Conservation (phyloP, 2,329 filamentous ascomycete genomes). For the Cordyceps militaris region DNA sequence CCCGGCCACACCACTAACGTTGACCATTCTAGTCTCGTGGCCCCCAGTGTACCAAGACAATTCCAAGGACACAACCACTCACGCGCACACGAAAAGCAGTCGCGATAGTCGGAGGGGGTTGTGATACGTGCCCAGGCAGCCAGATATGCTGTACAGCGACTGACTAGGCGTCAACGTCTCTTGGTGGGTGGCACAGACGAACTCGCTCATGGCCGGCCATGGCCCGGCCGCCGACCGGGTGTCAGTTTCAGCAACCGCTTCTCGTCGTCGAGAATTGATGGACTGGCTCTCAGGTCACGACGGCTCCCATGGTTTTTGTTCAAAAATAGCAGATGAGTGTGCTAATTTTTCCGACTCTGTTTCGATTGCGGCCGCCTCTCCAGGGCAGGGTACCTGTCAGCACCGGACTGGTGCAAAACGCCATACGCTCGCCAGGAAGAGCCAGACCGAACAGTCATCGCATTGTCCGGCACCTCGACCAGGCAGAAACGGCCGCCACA, state of each 20-base stretch:
- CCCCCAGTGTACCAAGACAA: too few relatives aligned
- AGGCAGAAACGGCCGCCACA: constrained; percentile 6
- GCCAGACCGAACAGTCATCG: constrained; percentile 2
- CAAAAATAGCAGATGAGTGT: not conserved
- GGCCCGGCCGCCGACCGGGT: too few relatives aligned
- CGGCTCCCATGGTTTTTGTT: not conserved
- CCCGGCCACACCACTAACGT: not conserved
- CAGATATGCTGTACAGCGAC: not conserved
- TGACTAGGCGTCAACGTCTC: not conserved
- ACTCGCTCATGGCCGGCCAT: too few relatives aligned
- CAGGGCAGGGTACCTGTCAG: not conserved
- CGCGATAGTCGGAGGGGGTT: too few relatives aligned
- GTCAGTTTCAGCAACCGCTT: not conserved
- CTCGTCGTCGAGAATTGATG: not conserved
- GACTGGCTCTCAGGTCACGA: not conserved
- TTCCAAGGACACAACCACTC: not conserved
- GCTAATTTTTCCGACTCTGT: not conserved
- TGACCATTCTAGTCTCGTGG: not conserved
- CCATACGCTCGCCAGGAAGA: not conserved
- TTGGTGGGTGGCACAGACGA: too few relatives aligned
- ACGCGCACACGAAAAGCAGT: too few relatives aligned
- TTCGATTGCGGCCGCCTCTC: not conserved
- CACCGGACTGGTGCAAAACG: too few relatives aligned
- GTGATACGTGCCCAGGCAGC: too few relatives aligned
- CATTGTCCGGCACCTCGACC: not conserved